Percentiles rank a stretch among this genome's conserved stretches.
Evolutionary conservation across 495 filamentous ascomycete genomes (phyloP).

Genomic region (Xylaria sp.): DNA sequence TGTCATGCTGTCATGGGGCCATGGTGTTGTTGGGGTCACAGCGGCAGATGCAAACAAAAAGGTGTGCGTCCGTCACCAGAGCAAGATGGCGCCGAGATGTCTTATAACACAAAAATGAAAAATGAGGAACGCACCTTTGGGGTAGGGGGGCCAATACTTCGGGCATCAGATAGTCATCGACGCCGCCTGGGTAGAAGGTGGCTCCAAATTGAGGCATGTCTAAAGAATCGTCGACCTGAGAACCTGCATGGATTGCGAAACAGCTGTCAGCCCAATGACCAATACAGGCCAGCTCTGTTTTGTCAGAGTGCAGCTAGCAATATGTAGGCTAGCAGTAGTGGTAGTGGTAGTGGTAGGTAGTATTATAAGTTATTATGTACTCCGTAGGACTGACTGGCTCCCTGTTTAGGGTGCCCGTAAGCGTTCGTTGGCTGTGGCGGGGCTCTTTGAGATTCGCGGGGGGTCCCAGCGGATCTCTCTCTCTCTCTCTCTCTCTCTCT

Average conservation of each 20-base stretch:
- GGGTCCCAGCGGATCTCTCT: conserved; percentile 8
- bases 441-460: conserved; percentile 10
- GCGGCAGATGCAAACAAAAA: conserved; percentile 25
- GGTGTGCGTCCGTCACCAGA: conserved; percentile 22
- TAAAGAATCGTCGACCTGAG: conserved; percentile 47
- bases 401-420: conserved; percentile 16
- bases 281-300: conserved; percentile 17
- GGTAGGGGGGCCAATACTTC: conserved; percentile 72
- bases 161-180: conserved; percentile 86
- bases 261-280: conserved; percentile 38
- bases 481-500: not conserved
- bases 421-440: conserved; percentile 24
- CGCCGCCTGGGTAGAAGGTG: conserved; percentile 88
- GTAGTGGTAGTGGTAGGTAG: too few species aligned
- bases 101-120: conserved; percentile 19
- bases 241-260: conserved; percentile 51
- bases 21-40: not conserved
- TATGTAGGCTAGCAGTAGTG: conserved; percentile 11
- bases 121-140: conserved; percentile 75
- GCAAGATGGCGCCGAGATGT: conserved; percentile 26
- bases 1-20: conserved; percentile 1
- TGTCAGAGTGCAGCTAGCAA: conserved; percentile 20
- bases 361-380: conserved; percentile 14
- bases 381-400: conserved; percentile 21
- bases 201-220: conserved; percentile 69